These are phyloP conservation scores for Pogostemon cablin DNA, from an alignment of 257 asterid species.

Conservation along the genomic window DNA sequence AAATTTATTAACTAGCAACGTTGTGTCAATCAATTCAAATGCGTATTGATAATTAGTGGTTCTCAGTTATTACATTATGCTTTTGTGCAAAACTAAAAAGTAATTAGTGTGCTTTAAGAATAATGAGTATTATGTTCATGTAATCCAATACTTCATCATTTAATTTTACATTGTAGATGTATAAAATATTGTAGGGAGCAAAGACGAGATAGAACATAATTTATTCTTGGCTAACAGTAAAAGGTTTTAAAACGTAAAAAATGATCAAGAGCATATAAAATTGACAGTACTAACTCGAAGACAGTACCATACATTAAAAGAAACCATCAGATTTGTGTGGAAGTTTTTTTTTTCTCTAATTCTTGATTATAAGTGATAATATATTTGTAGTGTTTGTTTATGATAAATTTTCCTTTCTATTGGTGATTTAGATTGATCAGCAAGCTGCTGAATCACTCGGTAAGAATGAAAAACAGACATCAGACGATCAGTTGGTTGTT, in stretches of 20 bases:
- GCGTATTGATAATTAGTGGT: background rate
- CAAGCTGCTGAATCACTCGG: slow-evolving; percentile 96
- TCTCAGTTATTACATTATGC: background rate
- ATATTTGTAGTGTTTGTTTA: background rate
- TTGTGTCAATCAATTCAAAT: background rate
- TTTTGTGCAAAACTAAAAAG: background rate
- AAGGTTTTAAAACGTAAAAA: background rate
- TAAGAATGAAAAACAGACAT: slow-evolving; percentile 64
- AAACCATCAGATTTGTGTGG: background rate
- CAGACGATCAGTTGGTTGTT: slow-evolving; percentile 51
- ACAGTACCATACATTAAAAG: background rate
- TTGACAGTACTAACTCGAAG: background rate
- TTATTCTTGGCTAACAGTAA: background rate
- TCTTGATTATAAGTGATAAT: slow-evolving; percentile 16
- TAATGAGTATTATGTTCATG: background rate
- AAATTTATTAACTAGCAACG: background rate
- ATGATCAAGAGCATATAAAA: background rate
- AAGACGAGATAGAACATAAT: background rate
- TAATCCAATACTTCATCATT: slow-evolving; percentile 6
- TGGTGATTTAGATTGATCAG: slow-evolving; percentile 77
- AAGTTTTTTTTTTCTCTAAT: background rate
- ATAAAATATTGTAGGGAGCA: background rate
- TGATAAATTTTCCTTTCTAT: slow-evolving; percentile 24
- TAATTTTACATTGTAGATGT: background rate
- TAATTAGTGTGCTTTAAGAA: background rate